Percentiles rank a stretch among this genome's conserved stretches.
These are phyloP conservation scores for Escallonia rubra DNA, from an alignment of 129 eudicot genomes.

Conservation along the genomic window DNA sequence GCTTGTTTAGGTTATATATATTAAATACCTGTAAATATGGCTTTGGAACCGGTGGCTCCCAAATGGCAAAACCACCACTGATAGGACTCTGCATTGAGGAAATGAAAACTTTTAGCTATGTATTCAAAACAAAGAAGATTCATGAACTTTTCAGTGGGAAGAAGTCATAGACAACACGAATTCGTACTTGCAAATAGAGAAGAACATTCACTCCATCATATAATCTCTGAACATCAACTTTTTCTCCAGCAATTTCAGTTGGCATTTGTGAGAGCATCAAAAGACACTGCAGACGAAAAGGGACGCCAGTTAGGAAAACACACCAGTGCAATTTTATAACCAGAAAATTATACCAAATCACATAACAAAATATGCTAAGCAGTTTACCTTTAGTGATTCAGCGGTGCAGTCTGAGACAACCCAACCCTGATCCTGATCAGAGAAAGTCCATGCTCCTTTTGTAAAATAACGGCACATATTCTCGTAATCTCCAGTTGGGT, in stretches of 20 bases:
- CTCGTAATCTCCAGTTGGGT: constrained; percentile 43
- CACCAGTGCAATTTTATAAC: too few relatives aligned
- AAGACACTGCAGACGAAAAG: constrained; percentile 35
- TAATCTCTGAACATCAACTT: constrained; percentile 31
- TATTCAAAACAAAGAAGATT: neutral
- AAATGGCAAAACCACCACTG: constrained; percentile 60
- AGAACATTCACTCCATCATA: constrained; percentile 51
- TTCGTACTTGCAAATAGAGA: constrained; percentile 40
- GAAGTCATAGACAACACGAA: too few relatives aligned
- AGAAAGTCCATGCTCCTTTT: constrained; percentile 76
- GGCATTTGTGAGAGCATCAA: constrained; percentile 53
- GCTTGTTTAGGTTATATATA: too few relatives aligned
- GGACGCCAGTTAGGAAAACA: neutral
- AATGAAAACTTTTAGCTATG: too few relatives aligned
- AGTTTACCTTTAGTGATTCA: constrained; percentile 46
- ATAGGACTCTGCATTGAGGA: constrained; percentile 24
- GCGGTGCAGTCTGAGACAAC: constrained; percentile 70
- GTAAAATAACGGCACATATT: constrained; percentile 53
- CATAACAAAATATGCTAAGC: neutral
- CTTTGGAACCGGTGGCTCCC: constrained; percentile 63
- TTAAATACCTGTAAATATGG: constrained; percentile 49
- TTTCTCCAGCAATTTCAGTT: constrained; percentile 43
- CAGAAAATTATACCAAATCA: neutral
- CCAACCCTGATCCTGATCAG: constrained; percentile 75
- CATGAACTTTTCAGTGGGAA: too few relatives aligned